A percentile compares a stretch with the other conserved stretches of the same genome.
These are phyloP conservation scores for Entophlyctis helioformis DNA, from an alignment of 192 early-diverging fungal genomes.

Conservation along the genomic window DNA sequence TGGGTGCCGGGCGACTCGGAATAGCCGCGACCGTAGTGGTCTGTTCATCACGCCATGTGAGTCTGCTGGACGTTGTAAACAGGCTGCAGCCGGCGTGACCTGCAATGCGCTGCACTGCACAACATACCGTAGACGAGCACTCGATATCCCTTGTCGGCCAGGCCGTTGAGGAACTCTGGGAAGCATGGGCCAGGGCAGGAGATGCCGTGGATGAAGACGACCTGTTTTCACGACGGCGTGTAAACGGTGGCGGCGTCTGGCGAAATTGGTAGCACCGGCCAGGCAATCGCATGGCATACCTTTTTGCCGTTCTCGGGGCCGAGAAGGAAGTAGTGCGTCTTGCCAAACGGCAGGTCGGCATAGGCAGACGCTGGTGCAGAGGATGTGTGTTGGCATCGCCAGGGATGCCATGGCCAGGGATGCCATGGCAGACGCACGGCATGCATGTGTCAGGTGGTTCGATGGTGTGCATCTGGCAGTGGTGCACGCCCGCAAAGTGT, in stretches of 20 bases:
- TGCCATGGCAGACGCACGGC: too few relatives aligned
- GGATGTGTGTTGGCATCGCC: too few relatives aligned
- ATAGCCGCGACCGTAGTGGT: slow-evolving; percentile 33
- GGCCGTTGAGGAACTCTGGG: slow-evolving; percentile 1
- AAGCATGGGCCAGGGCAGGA: slow-evolving; percentile 7
- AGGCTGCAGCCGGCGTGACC: not conserved
- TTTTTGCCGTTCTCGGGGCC: slow-evolving; percentile 21
- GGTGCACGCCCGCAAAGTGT: too few relatives aligned
- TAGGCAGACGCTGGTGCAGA: slow-evolving; percentile 1
- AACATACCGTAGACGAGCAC: slow-evolving; percentile 33
- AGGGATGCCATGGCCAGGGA: too few relatives aligned
- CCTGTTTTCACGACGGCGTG: too few relatives aligned
- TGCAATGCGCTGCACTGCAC: too few relatives aligned
- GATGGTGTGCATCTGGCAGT: too few relatives aligned
- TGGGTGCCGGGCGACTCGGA: slow-evolving; percentile 19
- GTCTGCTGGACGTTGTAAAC: too few relatives aligned
- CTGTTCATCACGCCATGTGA: not conserved
- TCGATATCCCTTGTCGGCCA: slow-evolving; percentile 22
- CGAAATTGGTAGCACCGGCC: too few relatives aligned
- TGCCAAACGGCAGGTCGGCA: slow-evolving; percentile 18
- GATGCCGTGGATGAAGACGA: slow-evolving; percentile 22
- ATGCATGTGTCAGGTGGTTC: too few relatives aligned
- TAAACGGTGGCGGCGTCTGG: too few relatives aligned
- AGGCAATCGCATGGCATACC: not conserved
- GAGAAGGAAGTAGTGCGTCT: slow-evolving; percentile 27